Base-by-base conservation (phyloP, 2,329 filamentous ascomycete species). In the Macrophomina phaseolina region DNA sequence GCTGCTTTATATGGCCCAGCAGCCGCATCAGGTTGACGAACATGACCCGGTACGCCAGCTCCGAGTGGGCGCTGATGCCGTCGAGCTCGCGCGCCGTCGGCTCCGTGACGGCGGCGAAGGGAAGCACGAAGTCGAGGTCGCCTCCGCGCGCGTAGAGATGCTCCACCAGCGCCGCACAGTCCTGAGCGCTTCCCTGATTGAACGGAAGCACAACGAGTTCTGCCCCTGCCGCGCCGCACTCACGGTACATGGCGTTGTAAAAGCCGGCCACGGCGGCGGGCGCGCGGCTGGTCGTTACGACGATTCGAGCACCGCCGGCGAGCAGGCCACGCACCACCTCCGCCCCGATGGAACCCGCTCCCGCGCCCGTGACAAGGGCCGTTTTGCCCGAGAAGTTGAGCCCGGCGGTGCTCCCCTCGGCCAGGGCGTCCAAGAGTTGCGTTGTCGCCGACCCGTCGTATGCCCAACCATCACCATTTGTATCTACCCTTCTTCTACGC, bases 41-140 rank as follows among this genome's bases (percentile, higher is more conserved):
- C 80, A 81, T 80, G 18, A 75, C 70, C 11, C 79, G 73, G 56
- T 80, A 79, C 1, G 78, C 79, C 3, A 81, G 69, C 60, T 81
- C 79, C 0, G 76, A 77, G 58, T 70, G 72, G 1, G 70, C 69
- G 51, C 76, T 77, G 36, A 82, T 70, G 4, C 68, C 68, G 30
- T 80, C 78, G 1, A 81, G 71, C 28, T 77, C 75, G 0, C 73
- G 72, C 2, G 78, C 77, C 3, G 71, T 70, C n/a, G n/a, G n/a
- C 67, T 82, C 79, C 0, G 75, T 68, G 11, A 81, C 72, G 1
- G 81, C 81, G 0, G 81, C 81, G 63, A 83, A 82, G 2, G 81
- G 81, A 4, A 82, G 68, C 5, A 82, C 68, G 5, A 82, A 65
- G 67, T 81, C 78, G 64, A 72, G 72, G 6, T 72, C 75, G 0